Evolutionary conservation across 441 rosid genomes (phyloP).

Genomic region (Mallotus japonicus): DNA sequence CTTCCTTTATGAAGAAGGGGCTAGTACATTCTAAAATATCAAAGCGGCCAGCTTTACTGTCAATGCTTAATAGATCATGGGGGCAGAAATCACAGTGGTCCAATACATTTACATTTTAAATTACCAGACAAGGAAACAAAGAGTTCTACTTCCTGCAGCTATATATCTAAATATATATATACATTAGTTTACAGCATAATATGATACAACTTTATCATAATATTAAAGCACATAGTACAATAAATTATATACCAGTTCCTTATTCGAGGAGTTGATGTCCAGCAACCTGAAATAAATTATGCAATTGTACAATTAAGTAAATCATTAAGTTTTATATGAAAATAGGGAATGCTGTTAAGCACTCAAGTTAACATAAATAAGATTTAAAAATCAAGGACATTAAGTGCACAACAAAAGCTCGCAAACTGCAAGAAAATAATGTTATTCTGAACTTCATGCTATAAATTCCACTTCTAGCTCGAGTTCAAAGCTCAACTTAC

Average conservation of each 20-base stretch:
- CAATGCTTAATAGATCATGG: background rate
- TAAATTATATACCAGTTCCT: slow-evolving; percentile 46
- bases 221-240: background rate
- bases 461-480: background rate
- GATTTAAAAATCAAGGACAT: background rate
- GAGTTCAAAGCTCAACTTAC: background rate
- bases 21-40: background rate
- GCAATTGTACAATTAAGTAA: slow-evolving; percentile 13
- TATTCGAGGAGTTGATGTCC: slow-evolving; percentile 51
- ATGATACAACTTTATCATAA: background rate
- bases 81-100: no score
- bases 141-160: no score
- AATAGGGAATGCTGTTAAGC: background rate
- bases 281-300: slow-evolving; percentile 54
- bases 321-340: slow-evolving; percentile 8
- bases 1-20: background rate
- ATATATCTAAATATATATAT: background rate
- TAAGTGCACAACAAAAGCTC: background rate
- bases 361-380: background rate
- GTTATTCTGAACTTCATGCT: background rate
- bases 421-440: background rate
- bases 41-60: background rate
- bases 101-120: background rate
- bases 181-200: background rate
- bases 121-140: background rate